Conservation (phyloP, 2,329 filamentous ascomycete genomes). For the Proliferodiscus dingleyae region DNA sequence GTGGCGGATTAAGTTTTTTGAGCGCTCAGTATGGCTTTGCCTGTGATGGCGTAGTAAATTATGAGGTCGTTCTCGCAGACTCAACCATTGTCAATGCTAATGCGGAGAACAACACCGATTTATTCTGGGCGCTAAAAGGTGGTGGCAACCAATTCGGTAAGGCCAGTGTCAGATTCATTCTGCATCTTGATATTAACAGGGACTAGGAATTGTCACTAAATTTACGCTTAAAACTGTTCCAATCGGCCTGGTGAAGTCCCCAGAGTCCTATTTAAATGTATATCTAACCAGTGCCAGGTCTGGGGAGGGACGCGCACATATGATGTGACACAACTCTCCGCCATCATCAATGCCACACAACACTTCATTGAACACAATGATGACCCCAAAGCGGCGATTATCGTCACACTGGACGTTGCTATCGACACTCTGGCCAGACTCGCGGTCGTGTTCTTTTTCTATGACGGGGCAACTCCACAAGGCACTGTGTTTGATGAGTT, state of each 20-base stretch:
- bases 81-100: slow-evolving; percentile 21
- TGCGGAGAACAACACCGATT: slow-evolving; percentile 14
- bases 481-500: slow-evolving; percentile 24
- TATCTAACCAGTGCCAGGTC: slow-evolving; percentile 20
- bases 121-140: slow-evolving; percentile 26
- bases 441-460: slow-evolving; percentile 33
- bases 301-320: slow-evolving; percentile 38
- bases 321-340: slow-evolving; percentile 22
- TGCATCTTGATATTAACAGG: slow-evolving; percentile 19
- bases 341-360: slow-evolving; percentile 42
- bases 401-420: slow-evolving; percentile 23
- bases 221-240: slow-evolving; percentile 31
- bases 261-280: not conserved
- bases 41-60: slow-evolving; percentile 42
- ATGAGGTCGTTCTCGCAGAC: slow-evolving; percentile 34
- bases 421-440: slow-evolving; percentile 18
- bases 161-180: slow-evolving; percentile 19
- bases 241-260: slow-evolving; percentile 27
- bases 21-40: slow-evolving; percentile 41
- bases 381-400: slow-evolving; percentile 31
- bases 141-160: slow-evolving; percentile 26
- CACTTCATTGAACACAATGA: slow-evolving; percentile 51
- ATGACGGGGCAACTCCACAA: slow-evolving; percentile 31
- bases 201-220: slow-evolving; percentile 32
- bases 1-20: slow-evolving; percentile 22